phyloP scores from a whole-genome alignment of 2,329 filamentous ascomycete species.

The Fusarium sp. region DNA sequence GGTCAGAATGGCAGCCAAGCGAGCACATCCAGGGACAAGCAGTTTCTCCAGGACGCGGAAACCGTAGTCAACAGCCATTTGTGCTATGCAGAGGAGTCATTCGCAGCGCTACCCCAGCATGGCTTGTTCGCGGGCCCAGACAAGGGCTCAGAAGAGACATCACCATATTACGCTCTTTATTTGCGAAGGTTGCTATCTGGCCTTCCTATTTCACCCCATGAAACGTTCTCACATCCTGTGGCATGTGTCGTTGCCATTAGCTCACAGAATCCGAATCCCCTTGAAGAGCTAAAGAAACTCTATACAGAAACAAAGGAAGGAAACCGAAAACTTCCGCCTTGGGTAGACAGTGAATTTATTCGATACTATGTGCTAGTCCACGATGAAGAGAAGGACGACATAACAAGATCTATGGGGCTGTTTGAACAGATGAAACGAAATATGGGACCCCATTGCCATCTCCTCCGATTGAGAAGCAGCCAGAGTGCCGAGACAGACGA shows the following conservation, averaged over 20 bases:
- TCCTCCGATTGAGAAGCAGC: slow-evolving; percentile 83
- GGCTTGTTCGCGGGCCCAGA: slow-evolving; percentile 51
- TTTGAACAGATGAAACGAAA: slow-evolving; percentile 99
- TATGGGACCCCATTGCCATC: slow-evolving; percentile 92
- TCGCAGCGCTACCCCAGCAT: slow-evolving; percentile 48
- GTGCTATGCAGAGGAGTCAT: slow-evolving; percentile 73
- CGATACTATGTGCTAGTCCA: slow-evolving; percentile 97
- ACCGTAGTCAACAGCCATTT: slow-evolving; percentile 82
- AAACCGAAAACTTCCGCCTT: slow-evolving; percentile 75
- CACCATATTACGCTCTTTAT: slow-evolving; percentile 86
- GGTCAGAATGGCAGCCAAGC: slow-evolving; percentile 40
- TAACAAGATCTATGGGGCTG: slow-evolving; percentile 83
- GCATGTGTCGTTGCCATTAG: slow-evolving; percentile 95
- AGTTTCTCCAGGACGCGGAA: slow-evolving; percentile 72
- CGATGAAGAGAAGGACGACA: slow-evolving; percentile 94
- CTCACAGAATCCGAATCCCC: slow-evolving; percentile 82
- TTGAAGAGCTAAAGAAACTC: slow-evolving; percentile 84
- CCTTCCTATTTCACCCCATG: slow-evolving; percentile 79
- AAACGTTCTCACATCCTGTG: slow-evolving; percentile 94
- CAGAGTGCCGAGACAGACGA: slow-evolving; percentile 90
- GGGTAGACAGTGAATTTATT: slow-evolving; percentile 91
- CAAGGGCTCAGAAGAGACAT: slow-evolving; percentile 62
- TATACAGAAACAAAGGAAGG: slow-evolving; percentile 87
- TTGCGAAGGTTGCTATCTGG: slow-evolving; percentile 83
- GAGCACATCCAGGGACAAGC: slow-evolving; percentile 43